Evolutionary conservation across 805 yeast species (phyloP).

Genomic region (Candida nanaspora): DNA sequence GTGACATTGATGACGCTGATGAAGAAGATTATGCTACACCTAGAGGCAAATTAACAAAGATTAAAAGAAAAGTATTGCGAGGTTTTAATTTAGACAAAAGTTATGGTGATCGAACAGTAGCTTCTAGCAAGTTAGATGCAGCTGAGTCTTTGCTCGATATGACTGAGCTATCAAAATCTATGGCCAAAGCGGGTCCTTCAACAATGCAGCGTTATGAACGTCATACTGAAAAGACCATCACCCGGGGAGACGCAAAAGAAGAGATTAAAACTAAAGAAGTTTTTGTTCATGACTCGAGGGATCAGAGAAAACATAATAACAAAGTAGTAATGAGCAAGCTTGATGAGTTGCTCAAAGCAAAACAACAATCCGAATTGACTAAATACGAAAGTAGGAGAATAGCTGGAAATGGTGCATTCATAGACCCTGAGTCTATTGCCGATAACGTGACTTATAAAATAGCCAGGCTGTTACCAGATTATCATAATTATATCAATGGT

Average conservation of each 20-base stretch:
- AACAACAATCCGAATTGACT: background rate
- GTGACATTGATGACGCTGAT: too few relatives aligned
- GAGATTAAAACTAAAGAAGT: constrained; percentile 1
- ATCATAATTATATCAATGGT: background rate
- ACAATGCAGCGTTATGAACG: background rate
- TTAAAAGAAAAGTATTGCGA: background rate
- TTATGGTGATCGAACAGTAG: too few relatives aligned
- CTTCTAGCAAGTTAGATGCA: too few relatives aligned
- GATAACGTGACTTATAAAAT: background rate
- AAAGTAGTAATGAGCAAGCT: background rate
- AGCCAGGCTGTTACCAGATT: background rate
- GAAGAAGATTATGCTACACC: too few relatives aligned
- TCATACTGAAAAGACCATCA: background rate
- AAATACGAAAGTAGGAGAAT: background rate
- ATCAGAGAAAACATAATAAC: background rate
- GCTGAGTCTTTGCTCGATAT: too few relatives aligned
- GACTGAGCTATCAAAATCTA: background rate
- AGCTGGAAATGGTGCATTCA: background rate
- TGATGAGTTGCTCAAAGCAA: background rate
- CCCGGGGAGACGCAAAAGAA: background rate
- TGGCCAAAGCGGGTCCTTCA: background rate
- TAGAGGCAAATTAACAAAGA: background rate
- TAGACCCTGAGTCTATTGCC: background rate
- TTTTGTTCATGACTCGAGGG: constrained; percentile 1
- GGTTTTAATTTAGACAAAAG: background rate